Evolutionary conservation across 768 basidiomycete genomes (phyloP).

Genomic region (Mycena crocata): DNA sequence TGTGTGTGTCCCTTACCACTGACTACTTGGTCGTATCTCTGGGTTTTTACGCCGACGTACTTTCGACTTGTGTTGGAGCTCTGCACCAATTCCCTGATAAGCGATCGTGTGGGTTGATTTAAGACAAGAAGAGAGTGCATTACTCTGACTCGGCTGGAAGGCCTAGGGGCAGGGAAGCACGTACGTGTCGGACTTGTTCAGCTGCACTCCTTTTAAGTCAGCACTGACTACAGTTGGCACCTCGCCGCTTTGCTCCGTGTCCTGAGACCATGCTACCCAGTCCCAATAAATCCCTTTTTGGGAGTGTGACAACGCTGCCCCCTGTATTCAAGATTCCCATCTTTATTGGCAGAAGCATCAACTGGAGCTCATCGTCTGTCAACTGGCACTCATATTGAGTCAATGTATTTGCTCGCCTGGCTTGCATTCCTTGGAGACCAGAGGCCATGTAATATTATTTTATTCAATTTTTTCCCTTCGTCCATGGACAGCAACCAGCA

Average conservation of each 20-base stretch:
- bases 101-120: too few relatives aligned
- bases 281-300: neutral
- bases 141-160: neutral
- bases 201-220: too few relatives aligned
- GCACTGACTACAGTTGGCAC: neutral
- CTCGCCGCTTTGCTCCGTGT: neutral
- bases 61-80: too few relatives aligned
- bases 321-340: too few relatives aligned
- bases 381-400: too few relatives aligned
- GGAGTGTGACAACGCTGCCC: too few relatives aligned
- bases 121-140: neutral
- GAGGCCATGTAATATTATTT: neutral
- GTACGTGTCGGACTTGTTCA: neutral
- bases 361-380: too few relatives aligned
- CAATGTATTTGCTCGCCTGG: neutral
- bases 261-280: neutral
- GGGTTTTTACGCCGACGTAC: too few relatives aligned
- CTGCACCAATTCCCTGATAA: too few relatives aligned
- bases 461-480: neutral
- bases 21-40: too few relatives aligned
- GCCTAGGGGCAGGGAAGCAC: neutral
- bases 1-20: too few relatives aligned
- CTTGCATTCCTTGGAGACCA: neutral
- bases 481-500: neutral
- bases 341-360: too few relatives aligned